Conservation (phyloP, 768 basidiomycete genomes). For the Exidia glandulosa region DNA sequence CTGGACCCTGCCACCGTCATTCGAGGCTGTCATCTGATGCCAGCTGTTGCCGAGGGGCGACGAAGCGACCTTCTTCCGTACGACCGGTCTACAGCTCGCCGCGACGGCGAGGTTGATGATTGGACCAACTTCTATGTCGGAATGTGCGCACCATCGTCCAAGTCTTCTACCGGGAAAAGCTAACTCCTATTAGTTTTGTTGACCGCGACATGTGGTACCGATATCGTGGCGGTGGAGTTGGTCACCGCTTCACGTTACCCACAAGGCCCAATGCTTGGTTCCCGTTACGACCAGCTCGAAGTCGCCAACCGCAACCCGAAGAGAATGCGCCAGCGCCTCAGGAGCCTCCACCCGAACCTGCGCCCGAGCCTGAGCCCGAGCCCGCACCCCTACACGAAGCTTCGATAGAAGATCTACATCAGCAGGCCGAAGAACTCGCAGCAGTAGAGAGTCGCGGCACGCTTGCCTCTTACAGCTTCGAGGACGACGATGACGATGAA, state of each 20-base stretch:
- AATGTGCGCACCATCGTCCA: neutral
- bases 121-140: neutral
- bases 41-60: neutral
- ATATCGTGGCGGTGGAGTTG: slow-evolving; percentile 17
- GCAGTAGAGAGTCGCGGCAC: neutral
- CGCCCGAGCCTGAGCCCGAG: neutral
- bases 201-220: slow-evolving; percentile 23
- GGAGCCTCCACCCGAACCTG: neutral
- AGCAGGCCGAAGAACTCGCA: neutral
- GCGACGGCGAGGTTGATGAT: neutral
- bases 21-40: slow-evolving; percentile 11
- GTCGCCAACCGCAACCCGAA: too few relatives aligned
- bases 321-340: too few relatives aligned
- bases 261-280: neutral
- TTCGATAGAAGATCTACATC: neutral
- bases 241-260: slow-evolving; percentile 11
- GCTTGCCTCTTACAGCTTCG: neutral
- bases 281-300: neutral
- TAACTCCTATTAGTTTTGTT: slow-evolving; percentile 13
- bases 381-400: neutral
- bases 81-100: neutral
- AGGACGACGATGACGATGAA: neutral
- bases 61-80: neutral
- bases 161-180: neutral
- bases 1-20: slow-evolving; percentile 12